phyloP scores from a whole-genome alignment of 495 filamentous ascomycete genomes.

The Aspergillus steynii region DNA sequence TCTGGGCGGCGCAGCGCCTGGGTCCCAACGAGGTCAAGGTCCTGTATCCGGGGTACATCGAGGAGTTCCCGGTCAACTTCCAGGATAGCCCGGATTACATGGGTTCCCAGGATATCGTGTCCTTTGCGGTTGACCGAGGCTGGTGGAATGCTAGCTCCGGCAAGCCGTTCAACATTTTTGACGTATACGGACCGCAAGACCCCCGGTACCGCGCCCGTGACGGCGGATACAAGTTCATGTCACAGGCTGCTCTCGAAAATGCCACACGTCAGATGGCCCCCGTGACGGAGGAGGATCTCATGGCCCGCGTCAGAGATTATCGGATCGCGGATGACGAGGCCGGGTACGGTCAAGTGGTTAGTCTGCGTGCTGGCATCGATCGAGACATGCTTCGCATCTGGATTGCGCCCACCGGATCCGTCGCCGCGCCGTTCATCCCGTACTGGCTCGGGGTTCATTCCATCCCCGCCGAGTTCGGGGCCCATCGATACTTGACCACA shows the following conservation, averaged over 20 bases:
- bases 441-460: not conserved
- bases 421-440: not conserved
- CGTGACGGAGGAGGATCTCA: not conserved
- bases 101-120: not conserved
- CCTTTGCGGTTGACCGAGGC: not conserved
- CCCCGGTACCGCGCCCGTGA: not conserved
- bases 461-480: not conserved
- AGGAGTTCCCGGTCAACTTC: not conserved
- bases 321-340: not conserved
- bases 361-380: not conserved
- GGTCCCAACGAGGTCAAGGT: not conserved
- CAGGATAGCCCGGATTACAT: not conserved
- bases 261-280: not conserved
- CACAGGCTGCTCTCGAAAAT: not conserved
- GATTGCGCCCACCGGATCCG: not conserved
- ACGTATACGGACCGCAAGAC: not conserved
- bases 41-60: not conserved
- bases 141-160: not conserved
- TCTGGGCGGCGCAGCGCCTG: not conserved
- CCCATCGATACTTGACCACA: not conserved
- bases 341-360: not conserved
- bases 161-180: not conserved
- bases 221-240: not conserved
- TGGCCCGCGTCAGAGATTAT: not conserved
- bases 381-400: not conserved